These are phyloP conservation scores for Xylaria sp. DNA, from an alignment of 2,329 filamentous ascomycete species.

Conservation along the genomic window DNA sequence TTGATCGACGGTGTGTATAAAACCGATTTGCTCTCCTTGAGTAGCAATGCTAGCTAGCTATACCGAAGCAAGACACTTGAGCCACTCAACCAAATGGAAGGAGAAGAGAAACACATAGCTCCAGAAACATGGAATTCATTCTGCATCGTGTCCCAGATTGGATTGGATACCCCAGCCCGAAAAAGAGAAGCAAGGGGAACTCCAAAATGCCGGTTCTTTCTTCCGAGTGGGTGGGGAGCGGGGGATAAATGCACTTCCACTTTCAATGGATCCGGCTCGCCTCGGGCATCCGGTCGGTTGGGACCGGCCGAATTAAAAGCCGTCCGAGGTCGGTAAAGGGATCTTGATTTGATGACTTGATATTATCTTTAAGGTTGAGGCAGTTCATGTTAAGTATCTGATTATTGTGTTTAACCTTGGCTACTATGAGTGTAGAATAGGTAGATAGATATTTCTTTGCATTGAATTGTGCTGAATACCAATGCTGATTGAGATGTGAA, in stretches of 20 bases:
- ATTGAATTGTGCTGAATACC: not conserved
- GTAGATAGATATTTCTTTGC: not conserved
- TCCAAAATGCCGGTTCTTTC: constrained; percentile 42
- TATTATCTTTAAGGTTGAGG: not conserved
- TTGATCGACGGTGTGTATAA: not conserved
- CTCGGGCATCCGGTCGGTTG: constrained; percentile 17
- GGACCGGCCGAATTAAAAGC: constrained; percentile 35
- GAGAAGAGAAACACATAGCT: constrained; percentile 15
- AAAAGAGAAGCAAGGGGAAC: not conserved
- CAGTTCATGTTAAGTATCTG: not conserved
- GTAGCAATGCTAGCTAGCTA: not conserved
- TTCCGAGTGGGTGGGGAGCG: constrained; percentile 42
- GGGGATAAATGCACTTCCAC: constrained; percentile 36
- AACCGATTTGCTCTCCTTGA: not conserved
- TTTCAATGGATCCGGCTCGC: constrained; percentile 13
- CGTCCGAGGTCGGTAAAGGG: not conserved
- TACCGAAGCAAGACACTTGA: not conserved
- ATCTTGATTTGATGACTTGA: no score
- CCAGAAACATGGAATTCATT: not conserved
- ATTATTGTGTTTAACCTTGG: not conserved
- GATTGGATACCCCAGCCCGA: not conserved
- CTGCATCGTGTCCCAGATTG: constrained; percentile 3
- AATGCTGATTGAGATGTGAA: not conserved
- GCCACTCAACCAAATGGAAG: not conserved
- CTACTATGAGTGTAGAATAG: not conserved